Conservation (phyloP, 2,329 filamentous ascomycete species). For the Colletotrichum salicis region DNA sequence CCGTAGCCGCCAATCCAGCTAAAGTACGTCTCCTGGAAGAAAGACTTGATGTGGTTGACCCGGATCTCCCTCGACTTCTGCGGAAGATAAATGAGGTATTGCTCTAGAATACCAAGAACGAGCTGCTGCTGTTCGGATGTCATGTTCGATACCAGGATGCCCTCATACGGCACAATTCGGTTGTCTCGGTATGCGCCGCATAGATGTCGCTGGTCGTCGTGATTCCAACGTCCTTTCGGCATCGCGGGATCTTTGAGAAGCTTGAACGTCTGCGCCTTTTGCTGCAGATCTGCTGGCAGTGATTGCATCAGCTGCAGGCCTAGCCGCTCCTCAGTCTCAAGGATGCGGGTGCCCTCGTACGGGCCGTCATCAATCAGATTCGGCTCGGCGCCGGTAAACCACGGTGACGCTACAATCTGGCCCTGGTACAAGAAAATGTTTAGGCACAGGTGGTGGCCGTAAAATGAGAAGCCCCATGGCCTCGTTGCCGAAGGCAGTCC, state of each 20-base stretch:
- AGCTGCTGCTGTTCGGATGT: constrained; percentile 59
- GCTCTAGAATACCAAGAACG: constrained; percentile 67
- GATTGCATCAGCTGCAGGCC: constrained; percentile 78
- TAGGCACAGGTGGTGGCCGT: constrained; percentile 82
- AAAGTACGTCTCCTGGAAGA: constrained; percentile 79
- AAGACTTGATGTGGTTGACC: constrained; percentile 62
- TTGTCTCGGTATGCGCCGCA: constrained; percentile 85
- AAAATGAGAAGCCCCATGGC: constrained; percentile 80
- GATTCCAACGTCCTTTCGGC: constrained; percentile 79
- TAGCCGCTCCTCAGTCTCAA: constrained; percentile 71
- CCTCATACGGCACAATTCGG: constrained; percentile 79
- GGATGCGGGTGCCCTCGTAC: constrained; percentile 71
- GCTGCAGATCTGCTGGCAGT: constrained; percentile 57
- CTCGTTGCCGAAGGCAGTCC: constrained; percentile 65
- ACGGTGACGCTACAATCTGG: constrained; percentile 77
- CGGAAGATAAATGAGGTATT: constrained; percentile 78
- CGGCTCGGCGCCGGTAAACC: constrained; percentile 84
- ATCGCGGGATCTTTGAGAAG: constrained; percentile 72
- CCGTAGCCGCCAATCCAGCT: constrained; percentile 80
- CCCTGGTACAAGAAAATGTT: constrained; percentile 72
- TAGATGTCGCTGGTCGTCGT: constrained; percentile 81
- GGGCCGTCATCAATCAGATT: constrained; percentile 76
- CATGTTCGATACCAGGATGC: constrained; percentile 65
- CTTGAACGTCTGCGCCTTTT: constrained; percentile 66
- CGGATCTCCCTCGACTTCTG: constrained; percentile 62